Base-by-base conservation (phyloP, 352 stramenopile genomes). In the Globisporangium uncinulatum region DNA sequence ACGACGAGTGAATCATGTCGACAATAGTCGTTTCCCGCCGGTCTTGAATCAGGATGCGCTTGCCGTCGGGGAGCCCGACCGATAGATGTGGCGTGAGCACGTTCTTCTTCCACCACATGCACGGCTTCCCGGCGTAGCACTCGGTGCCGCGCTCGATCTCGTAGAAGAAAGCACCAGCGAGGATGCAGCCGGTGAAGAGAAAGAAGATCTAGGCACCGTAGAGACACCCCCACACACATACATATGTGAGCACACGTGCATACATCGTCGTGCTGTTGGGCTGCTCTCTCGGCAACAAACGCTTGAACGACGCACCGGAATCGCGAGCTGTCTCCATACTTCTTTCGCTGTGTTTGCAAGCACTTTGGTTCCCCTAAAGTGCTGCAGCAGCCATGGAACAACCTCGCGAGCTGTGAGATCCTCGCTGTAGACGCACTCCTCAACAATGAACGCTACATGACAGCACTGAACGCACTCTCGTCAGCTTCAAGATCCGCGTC, bases 401-500 rank as follows among this genome's bases (percentile, higher is more conserved):
- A 8, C 5, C 14, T 6, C 8, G 9, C 4, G 6, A 42, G 11
- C 17, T 19, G 14, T 54, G 32, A n/a, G 45, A 51, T 5, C n/a
- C 17, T 8, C 17, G 29, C 11, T 10, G 45, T 20, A 19, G 11
- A 17, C 47, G 13, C 29, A 34, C 10, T 52, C 4, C 6, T 52
- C 37, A 29, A 34, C 5, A n/a, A 45, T 3, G 17, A 4, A 8
- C 5, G 1, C 4, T n/a, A 13, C 13, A 19, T 2, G 6, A 51
- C 17, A 32, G 24, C 8, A 8, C 10, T 8, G n/a, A 0, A 54
- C 68, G 34, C 62, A 88, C 78, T 46, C 74, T 54, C 15, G 74
- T 85, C 15, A 92, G 57, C 45, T 90, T 92, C 17, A 92, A 63
- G 24, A 92, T 86, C 5, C 82, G 83, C 61, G 83, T 74, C 15